Conservation (phyloP, 352 stramenopile genomes). For the Phytophthora tubulina region DNA sequence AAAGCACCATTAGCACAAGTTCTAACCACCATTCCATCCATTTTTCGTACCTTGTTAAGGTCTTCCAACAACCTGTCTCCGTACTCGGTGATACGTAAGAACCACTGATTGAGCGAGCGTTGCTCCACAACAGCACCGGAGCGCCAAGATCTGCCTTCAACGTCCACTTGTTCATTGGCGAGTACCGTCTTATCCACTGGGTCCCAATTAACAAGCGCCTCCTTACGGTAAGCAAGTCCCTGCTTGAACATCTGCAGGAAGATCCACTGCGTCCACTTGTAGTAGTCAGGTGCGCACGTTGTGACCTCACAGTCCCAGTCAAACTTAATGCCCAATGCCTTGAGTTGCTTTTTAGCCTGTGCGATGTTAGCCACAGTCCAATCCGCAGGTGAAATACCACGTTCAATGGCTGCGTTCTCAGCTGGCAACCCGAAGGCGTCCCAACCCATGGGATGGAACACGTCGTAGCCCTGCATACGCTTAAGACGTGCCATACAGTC, state of each 20-base stretch:
- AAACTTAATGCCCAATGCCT: constrained; percentile 97
- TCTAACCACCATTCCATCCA: neutral
- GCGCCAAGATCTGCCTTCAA: constrained; percentile 96
- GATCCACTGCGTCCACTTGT: constrained; percentile 99
- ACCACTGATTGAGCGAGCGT: constrained; percentile 96
- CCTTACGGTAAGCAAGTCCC: constrained; percentile 96
- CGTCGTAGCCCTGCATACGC: constrained; percentile 96
- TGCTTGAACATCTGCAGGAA: constrained; percentile 98
- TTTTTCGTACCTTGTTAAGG: constrained; percentile 86
- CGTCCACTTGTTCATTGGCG: constrained; percentile 98
- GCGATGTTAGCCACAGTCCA: constrained; percentile 98
- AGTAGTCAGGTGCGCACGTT: constrained; percentile 97
- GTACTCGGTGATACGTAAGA: constrained; percentile 99
- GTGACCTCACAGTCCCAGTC: constrained; percentile 98
- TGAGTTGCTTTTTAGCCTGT: constrained; percentile 96
- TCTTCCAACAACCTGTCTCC: constrained; percentile 96
- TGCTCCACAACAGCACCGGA: constrained; percentile 96
- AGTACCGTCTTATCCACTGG: constrained; percentile 98
- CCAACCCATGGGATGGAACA: constrained; percentile 99
- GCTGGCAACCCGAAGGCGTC: constrained; percentile 99
- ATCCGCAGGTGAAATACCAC: constrained; percentile 94
- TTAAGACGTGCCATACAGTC: constrained; percentile 98
- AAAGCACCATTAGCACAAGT: too few relatives aligned
- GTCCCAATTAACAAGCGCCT: constrained; percentile 99
- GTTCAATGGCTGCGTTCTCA: constrained; percentile 99